Conservation (phyloP, 352 stramenopile species). For the Lagenidium giganteum region DNA sequence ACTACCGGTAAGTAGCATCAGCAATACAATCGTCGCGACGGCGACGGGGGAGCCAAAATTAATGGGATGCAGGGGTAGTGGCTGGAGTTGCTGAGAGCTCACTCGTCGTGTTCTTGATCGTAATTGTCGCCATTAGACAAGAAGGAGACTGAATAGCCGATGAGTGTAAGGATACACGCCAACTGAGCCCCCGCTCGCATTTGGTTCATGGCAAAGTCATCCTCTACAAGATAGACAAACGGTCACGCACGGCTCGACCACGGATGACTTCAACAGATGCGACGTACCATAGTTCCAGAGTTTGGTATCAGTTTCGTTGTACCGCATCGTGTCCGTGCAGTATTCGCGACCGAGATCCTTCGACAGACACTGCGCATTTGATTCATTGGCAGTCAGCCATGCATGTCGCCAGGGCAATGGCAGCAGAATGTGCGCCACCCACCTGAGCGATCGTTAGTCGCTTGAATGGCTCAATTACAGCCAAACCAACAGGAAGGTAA, state of each 20-base stretch:
- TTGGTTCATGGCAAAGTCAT: constrained; percentile 43
- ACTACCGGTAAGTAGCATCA: no score
- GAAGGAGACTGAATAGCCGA: constrained; percentile 68
- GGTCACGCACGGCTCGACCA: no score
- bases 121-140: constrained; percentile 56
- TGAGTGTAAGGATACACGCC: constrained; percentile 62
- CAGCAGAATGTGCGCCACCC: no score
- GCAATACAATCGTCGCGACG: no score
- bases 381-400: no score
- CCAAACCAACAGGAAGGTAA: constrained; percentile 39
- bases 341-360: constrained; percentile 48
- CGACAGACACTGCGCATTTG: constrained; percentile 59
- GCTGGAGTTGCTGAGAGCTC: no score
- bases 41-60: no score
- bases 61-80: no score
- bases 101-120: no score
- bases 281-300: constrained; percentile 63
- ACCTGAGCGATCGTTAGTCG: constrained; percentile 31
- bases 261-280: background rate
- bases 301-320: constrained; percentile 57
- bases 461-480: constrained; percentile 12
- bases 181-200: constrained; percentile 61
- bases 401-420: background rate
- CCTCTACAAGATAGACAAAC: constrained; percentile 22
- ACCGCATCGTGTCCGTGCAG: constrained; percentile 47